These are phyloP conservation scores for Sporisorium graminicola DNA, from an alignment of 1,284 basidiomycete genomes.

Conservation along the genomic window DNA sequence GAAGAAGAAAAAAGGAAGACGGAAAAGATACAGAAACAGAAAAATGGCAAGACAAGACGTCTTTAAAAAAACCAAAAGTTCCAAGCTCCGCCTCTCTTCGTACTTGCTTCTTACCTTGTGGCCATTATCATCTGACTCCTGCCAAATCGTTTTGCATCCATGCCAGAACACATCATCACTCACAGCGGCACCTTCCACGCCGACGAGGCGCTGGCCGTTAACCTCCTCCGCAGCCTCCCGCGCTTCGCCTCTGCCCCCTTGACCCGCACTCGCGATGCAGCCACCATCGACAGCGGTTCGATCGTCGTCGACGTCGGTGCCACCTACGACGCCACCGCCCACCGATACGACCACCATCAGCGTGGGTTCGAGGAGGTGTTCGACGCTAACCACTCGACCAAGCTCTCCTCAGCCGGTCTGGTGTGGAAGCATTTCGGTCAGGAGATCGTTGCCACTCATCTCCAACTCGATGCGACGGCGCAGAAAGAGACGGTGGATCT, in stretches of 20 bases:
- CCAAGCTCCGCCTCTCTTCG: too few relatives aligned
- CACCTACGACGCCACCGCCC: conserved; percentile 82
- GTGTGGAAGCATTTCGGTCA: conserved; percentile 86
- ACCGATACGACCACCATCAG: conserved; percentile 96
- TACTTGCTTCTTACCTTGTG: conserved; percentile 1
- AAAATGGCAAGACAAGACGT: too few relatives aligned
- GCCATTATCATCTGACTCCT: conserved; percentile 6
- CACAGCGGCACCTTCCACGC: conserved; percentile 97
- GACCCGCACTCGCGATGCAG: conserved; percentile 79
- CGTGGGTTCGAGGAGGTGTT: conserved; percentile 91
- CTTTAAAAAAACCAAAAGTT: too few relatives aligned
- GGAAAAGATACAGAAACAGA: background rate
- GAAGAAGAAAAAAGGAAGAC: conserved; percentile 11
- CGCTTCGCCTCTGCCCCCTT: conserved; percentile 75
- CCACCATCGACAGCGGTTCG: conserved; percentile 83
- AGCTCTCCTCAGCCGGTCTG: conserved; percentile 91
- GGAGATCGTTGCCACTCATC: conserved; percentile 81
- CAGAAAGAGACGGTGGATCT: conserved; percentile 78
- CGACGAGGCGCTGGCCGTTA: conserved; percentile 95
- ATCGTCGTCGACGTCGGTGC: conserved; percentile 99
- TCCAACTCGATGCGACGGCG: conserved; percentile 71
- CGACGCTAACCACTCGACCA: conserved; percentile 82
- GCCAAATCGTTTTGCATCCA: background rate
- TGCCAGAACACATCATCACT: conserved; percentile 72
- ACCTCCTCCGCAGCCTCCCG: conserved; percentile 83